Percentiles rank a stretch among this genome's conserved stretches.
These are phyloP conservation scores for Rasamsonia emersonii DNA, from an alignment of 2,329 filamentous ascomycete species.

Conservation along the genomic window DNA sequence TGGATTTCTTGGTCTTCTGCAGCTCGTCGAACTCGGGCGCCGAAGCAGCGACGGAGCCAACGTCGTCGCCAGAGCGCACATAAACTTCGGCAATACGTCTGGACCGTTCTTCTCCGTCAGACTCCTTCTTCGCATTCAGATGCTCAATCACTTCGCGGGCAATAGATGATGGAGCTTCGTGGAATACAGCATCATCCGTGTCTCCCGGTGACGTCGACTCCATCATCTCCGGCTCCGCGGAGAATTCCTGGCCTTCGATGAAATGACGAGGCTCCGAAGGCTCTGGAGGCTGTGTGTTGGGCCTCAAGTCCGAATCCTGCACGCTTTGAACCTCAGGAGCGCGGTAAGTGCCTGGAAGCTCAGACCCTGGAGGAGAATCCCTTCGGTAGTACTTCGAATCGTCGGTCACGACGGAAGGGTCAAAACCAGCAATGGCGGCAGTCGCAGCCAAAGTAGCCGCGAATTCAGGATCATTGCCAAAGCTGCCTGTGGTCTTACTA, in stretches of 20 bases:
- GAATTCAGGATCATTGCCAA: conserved; percentile 60
- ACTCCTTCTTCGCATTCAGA: conserved; percentile 12
- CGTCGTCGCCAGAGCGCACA: conserved; percentile 1
- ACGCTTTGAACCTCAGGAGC: conserved; percentile 43
- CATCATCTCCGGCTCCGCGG: conserved; percentile 16
- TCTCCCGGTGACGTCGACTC: conserved; percentile 3
- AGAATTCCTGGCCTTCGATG: conserved; percentile 12
- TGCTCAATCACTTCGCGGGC: conserved; percentile 19
- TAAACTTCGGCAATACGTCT: not conserved
- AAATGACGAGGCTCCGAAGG: no score
- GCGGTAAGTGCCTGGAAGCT: conserved; percentile 45
- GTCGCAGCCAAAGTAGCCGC: conserved; percentile 62
- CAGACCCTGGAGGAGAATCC: conserved; percentile 54
- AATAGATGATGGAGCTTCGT: conserved; percentile 11
- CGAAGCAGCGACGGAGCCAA: not conserved
- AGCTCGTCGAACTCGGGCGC: not conserved
- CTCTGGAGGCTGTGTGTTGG: no score
- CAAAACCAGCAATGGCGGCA: conserved; percentile 60
- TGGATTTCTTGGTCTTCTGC: conserved; percentile 5
- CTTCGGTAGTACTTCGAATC: conserved; percentile 56
- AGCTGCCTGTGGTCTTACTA: no score
- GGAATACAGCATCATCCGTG: not conserved
- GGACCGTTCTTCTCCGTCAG: not conserved
- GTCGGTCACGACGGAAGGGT: conserved; percentile 61
- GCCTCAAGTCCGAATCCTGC: conserved; percentile 22